Base-by-base conservation (phyloP, 148 eudicot species). In the Hydrangea macrophylla region DNA sequence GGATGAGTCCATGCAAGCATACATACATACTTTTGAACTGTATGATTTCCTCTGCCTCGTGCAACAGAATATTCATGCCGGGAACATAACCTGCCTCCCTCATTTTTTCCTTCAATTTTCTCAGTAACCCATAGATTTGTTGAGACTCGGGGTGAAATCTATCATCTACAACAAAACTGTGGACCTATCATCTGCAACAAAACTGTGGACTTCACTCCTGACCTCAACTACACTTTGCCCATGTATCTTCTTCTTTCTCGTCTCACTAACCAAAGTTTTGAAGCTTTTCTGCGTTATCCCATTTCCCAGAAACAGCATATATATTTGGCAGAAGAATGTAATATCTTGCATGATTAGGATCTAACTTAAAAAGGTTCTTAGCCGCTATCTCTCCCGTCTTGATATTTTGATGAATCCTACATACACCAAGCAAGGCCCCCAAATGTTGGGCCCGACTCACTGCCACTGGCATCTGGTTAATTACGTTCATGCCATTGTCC, bases 371-470 rank as follows among this genome's bases (percentile, higher is more conserved):
- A 44, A 79, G 61, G 60, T 74, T 74, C 36, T 39, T 50, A 22
- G 68, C 75, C 1, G 78, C 81, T 32, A 74, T 11, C 57, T 79
- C 78, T 37, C 72, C 82, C 44, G 74, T 24, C 66, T 67, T 57
- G 4, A 37, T 62, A 39, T 74, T 74, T 39, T 67, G 69, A 62
- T 79, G 64, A 68, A 74, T 71, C 65, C 73, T 33, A 50, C 78
- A 79, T 11, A 76, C 72, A 48, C 78, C 76, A 54, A 74, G 78
- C 55, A 79, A 48, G 11, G 82, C 78, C 27, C 78, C 82, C 82
- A 78, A 74, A 10, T 70, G 58, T 23, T 74, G 57, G n/a, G 75
- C 51, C 13, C 62, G 68, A 42, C n/a, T n/a, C n/a, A 62, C 65
- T 36, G 68, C 63, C 6, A 50, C 53, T 28, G 64, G 56, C 36